Base-by-base conservation (phyloP, 2,329 filamentous ascomycete species). In the Fusarium illudens region DNA sequence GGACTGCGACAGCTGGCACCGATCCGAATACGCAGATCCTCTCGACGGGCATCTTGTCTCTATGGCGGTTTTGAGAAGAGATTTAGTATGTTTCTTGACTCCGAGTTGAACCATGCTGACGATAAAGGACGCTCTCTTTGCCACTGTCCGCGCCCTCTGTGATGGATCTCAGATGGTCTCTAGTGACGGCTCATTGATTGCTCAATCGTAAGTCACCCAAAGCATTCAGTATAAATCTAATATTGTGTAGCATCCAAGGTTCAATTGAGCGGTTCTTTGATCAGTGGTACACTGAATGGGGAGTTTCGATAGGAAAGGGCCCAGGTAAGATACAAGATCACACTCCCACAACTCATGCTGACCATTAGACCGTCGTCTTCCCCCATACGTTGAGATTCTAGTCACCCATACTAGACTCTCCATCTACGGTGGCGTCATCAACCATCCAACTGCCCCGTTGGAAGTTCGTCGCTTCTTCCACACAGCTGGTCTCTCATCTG, bases 381-480 rank as follows among this genome's bases (percentile, higher is more conserved):
- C 90, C 0, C 90, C 90, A 0, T 93, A 93, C 64, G 90, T 93
- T 25, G 90, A 93, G 61, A 92, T 93, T 54, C 82, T 93, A 4
- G 88, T 92, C 36, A 90, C 87, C 0, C 90, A 93, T 68, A 92
- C 90, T 2, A 86, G 89, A 25, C 81, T 93, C 2, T 92, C 90
- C n/a, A 90, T 90, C 13, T 92, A 93, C 75, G 88, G 88, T 57
- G 89, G 88, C 62, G 89, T 93, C 11, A 90, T 93, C 73, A 93
- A 93, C 68, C 90, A 92, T 64, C 89, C 89, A 2, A 92, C 89
- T 1, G 90, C 90, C 0, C 89, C 90, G 0, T 79, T 88, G 1
- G 88, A 91, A 74, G 90, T 92, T 1, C 90, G 90, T 22, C 87
- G 89, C 30, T 92, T 91, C 75, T 93, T 93, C 77, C 87, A 90